phyloP scores from a whole-genome alignment of 2,329 filamentous ascomycete genomes.

The Monascus ruber region DNA sequence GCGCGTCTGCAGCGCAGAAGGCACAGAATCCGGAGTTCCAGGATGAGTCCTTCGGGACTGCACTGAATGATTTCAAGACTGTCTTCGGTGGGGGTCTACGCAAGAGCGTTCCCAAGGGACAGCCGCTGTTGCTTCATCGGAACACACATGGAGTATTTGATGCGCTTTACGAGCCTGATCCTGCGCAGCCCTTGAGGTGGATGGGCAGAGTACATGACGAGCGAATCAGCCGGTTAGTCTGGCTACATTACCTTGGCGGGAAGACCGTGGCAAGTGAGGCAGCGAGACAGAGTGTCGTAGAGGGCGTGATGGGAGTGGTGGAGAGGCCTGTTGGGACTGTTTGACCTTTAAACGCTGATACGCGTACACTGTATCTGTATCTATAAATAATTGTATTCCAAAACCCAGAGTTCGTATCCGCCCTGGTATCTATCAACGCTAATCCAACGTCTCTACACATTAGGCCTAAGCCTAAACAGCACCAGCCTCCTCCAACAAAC shows the following conservation, averaged over 20 bases:
- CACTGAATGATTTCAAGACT: conserved; percentile 65
- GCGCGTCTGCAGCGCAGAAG: conserved; percentile 41
- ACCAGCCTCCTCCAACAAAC: conserved; percentile 52
- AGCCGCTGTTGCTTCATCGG: conserved; percentile 62
- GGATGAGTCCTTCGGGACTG: conserved; percentile 64
- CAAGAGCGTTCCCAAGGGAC: conserved; percentile 63
- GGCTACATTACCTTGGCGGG: conserved; percentile 83
- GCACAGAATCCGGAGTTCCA: conserved; percentile 46
- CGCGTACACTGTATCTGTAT: too few relatives aligned
- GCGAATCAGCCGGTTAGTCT: conserved; percentile 67
- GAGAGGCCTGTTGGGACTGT: conserved; percentile 80
- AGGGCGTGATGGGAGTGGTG: conserved; percentile 79
- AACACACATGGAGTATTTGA: conserved; percentile 54
- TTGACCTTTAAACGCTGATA: neutral
- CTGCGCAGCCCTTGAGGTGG: conserved; percentile 37
- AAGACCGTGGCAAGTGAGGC: conserved; percentile 76
- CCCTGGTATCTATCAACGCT: neutral
- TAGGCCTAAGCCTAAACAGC: conserved; percentile 38
- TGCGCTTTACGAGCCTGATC: conserved; percentile 51
- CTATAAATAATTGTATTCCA: neutral
- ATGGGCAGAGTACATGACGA: conserved; percentile 69
- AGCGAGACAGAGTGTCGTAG: conserved; percentile 68
- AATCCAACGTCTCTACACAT: neutral
- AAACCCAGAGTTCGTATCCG: neutral
- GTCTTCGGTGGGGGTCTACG: conserved; percentile 64